Evolutionary conservation across 1,284 basidiomycete species (phyloP).

Genomic region (Puccinia brachypodii): DNA sequence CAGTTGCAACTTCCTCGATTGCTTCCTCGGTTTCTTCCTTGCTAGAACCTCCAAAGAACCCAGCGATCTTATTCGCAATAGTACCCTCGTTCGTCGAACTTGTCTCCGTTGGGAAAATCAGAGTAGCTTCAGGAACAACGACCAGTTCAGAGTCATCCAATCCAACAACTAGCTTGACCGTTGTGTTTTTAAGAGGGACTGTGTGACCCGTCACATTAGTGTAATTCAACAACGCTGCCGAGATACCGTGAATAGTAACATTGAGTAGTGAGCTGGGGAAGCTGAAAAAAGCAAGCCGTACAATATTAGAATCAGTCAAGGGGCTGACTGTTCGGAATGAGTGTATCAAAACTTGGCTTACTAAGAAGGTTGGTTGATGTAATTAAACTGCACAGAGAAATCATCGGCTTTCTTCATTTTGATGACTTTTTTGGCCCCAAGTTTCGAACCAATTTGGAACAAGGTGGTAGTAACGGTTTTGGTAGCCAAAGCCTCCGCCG

Average conservation of each 20-base stretch:
- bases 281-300: constrained; percentile 17
- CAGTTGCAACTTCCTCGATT: constrained; percentile 39
- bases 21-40: constrained; percentile 47
- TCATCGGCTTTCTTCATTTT: constrained; percentile 78
- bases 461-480: constrained; percentile 71
- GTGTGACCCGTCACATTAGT: constrained; percentile 67
- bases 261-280: constrained; percentile 62
- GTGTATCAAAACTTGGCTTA: constrained; percentile 58
- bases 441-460: constrained; percentile 72
- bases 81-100: constrained; percentile 46
- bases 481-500: constrained; percentile 53
- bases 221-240: constrained; percentile 70
- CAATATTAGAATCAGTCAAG: constrained; percentile 19
- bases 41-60: constrained; percentile 71
- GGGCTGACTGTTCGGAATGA: constrained; percentile 21
- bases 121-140: constrained; percentile 64
- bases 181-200: constrained; percentile 61
- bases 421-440: constrained; percentile 69
- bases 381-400: constrained; percentile 70
- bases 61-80: constrained; percentile 72
- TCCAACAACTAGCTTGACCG: constrained; percentile 75
- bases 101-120: constrained; percentile 67
- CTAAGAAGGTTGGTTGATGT: constrained; percentile 60
- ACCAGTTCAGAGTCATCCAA: constrained; percentile 81
- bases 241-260: constrained; percentile 68